Percentiles rank a stretch among this genome's conserved stretches.
phyloP scores from a whole-genome alignment of 202 grass and related monocot genomes.

The Brachypodium distachyon region DNA sequence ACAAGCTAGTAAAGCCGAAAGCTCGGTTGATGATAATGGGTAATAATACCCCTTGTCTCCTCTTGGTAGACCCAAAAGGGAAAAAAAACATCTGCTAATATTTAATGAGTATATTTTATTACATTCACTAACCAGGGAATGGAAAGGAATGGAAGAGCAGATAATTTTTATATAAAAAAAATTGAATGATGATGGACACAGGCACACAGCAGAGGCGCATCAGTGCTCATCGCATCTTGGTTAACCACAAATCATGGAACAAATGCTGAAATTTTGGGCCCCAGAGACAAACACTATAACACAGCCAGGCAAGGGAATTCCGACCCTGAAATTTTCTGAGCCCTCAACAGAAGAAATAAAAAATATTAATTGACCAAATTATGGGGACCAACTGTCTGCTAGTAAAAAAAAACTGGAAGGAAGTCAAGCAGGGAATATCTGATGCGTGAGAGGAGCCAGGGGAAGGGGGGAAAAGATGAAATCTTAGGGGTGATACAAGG shows the following conservation, averaged over 20 bases:
- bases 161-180: not conserved
- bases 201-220: not conserved
- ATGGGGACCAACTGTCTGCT: not conserved
- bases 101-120: not conserved
- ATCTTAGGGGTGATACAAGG: not conserved
- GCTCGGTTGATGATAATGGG: not conserved
- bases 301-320: not conserved
- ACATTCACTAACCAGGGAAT: not conserved
- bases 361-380: not conserved
- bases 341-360: not conserved
- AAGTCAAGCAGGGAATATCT: not conserved
- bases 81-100: not conserved
- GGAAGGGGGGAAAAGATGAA: not conserved
- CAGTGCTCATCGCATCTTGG: not conserved
- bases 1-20: slow-evolving; percentile 14
- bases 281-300: not conserved
- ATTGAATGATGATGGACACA: not conserved
- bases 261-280: not conserved
- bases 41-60: slow-evolving; percentile 26
- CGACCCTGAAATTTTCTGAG: not conserved
- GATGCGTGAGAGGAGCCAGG: not conserved
- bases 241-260: not conserved
- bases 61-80: not conserved
- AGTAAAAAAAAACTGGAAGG: not conserved
- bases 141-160: not conserved